A percentile compares a stretch with the other conserved stretches of the same genome.
phyloP scores from a whole-genome alignment of 2,329 filamentous ascomycete genomes.

The Elsinoe necatrix region DNA sequence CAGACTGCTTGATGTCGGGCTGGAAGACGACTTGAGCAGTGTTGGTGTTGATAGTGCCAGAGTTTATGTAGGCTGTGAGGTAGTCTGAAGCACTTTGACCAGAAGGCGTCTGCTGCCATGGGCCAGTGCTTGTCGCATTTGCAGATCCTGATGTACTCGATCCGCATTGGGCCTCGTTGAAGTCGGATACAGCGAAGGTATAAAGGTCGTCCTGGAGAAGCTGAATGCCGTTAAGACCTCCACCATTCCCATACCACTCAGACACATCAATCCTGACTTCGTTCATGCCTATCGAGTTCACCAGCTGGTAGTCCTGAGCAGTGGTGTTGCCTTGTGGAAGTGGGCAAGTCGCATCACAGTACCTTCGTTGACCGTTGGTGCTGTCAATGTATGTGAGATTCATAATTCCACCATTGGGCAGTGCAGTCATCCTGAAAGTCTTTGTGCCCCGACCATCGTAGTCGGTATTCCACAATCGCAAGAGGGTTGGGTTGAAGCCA shows the following conservation, averaged over 20 bases:
- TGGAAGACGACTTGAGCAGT: constrained; percentile 65
- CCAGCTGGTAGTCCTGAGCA: constrained; percentile 87
- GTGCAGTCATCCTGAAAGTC: constrained; percentile 75
- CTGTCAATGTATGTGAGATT: constrained; percentile 86
- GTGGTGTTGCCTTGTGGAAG: constrained; percentile 59
- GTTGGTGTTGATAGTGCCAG: constrained; percentile 37
- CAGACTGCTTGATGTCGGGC: constrained; percentile 78
- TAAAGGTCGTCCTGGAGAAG: constrained; percentile 64
- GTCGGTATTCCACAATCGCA: constrained; percentile 82
- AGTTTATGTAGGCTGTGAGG: constrained; percentile 58
- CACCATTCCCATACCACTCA: constrained; percentile 78
- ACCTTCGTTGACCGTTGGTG: constrained; percentile 51
- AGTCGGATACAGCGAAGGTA: constrained; percentile 72
- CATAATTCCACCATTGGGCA: constrained; percentile 87
- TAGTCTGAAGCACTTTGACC: constrained; percentile 66
- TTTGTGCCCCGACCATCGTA: constrained; percentile 73
- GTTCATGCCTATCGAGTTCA: constrained; percentile 81
- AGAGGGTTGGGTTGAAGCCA: constrained; percentile 75
- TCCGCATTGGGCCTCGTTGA: constrained; percentile 81
- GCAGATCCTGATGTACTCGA: constrained; percentile 54
- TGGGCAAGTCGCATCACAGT: constrained; percentile 78
- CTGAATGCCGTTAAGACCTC: constrained; percentile 76
- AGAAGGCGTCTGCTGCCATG: constrained; percentile 64
- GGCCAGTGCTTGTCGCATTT: constrained; percentile 59
- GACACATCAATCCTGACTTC: constrained; percentile 77